Conservation (phyloP, 306 rosid genomes). For the Dryas drummondii region DNA sequence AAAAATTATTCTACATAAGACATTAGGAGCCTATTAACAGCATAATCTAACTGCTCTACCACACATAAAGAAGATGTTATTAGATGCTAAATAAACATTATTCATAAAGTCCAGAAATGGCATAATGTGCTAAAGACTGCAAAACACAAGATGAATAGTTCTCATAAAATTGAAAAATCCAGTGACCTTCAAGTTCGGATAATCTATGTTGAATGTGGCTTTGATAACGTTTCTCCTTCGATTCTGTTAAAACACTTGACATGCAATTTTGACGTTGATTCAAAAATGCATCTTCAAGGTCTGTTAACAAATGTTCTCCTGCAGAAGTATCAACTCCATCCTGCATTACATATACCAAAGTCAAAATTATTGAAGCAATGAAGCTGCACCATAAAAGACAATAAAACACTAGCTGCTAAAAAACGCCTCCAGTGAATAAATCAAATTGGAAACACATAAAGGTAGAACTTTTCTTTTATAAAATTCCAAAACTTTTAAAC, state of each 20-base stretch:
- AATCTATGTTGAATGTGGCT: conserved; percentile 66
- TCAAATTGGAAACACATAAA: not conserved
- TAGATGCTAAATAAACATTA: not conserved
- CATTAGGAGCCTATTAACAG: not conserved
- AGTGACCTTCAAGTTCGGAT: conserved; percentile 76
- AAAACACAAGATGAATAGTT: conserved; percentile 1
- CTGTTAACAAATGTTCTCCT: conserved; percentile 50
- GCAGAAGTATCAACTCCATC: conserved; percentile 36
- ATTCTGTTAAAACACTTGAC: conserved; percentile 54
- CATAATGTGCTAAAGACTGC: not conserved
- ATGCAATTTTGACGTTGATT: conserved; percentile 47
- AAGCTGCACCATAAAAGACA: not conserved
- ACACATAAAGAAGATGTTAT: not conserved
- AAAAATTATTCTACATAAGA: not conserved
- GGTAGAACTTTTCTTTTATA: not conserved
- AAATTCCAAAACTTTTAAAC: not conserved
- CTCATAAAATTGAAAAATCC: conserved; percentile 1
- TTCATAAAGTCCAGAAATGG: not conserved
- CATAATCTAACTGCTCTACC: not conserved
- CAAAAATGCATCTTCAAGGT: conserved; percentile 65
- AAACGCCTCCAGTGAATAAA: not conserved
- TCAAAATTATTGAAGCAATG: conserved; percentile 3
- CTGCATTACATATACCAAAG: conserved; percentile 45
- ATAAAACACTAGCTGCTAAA: not conserved
- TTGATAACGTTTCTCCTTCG: conserved; percentile 53